phyloP scores from a whole-genome alignment of 1,284 basidiomycete genomes.

The Apiotrichum domesticum region DNA sequence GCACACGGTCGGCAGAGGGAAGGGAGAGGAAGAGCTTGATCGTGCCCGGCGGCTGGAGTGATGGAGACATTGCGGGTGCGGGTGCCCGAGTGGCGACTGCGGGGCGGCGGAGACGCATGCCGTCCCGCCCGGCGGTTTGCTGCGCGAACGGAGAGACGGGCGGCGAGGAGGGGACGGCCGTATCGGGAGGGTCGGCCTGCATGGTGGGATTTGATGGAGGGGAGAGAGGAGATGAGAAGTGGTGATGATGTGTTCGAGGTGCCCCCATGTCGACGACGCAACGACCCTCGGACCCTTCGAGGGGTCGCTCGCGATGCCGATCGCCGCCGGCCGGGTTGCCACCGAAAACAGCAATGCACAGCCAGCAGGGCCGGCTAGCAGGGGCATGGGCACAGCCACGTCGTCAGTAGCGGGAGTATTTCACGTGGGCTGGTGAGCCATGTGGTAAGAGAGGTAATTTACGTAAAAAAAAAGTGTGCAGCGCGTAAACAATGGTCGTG shows the following conservation, averaged over 20 bases:
- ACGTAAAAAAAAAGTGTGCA: no score
- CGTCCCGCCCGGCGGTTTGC: conserved; percentile 1
- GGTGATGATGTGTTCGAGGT: neutral
- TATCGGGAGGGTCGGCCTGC: conserved; percentile 15
- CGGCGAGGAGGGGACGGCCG: conserved; percentile 7
- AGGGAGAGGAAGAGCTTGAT: conserved; percentile 31
- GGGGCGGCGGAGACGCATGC: conserved; percentile 4
- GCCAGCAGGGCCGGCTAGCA: no score
- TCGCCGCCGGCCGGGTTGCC: neutral
- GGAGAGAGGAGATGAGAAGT: neutral
- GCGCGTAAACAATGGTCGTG: no score
- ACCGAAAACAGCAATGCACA: no score
- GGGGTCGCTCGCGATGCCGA: neutral
- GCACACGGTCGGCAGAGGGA: conserved; percentile 27
- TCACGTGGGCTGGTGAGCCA: no score
- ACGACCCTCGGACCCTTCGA: no score
- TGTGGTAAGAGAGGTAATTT: no score
- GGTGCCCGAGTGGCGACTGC: neutral
- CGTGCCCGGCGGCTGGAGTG: neutral
- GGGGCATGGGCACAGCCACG: no score
- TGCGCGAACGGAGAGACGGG: conserved; percentile 3
- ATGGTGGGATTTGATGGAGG: conserved; percentile 5
- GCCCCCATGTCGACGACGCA: no score
- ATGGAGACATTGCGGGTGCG: neutral
- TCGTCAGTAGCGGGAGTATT: no score